A percentile compares a stretch with the other conserved stretches of the same genome.
Evolutionary conservation across 257 asterid genomes (phyloP).

Genomic region (Solanum chaucha): DNA sequence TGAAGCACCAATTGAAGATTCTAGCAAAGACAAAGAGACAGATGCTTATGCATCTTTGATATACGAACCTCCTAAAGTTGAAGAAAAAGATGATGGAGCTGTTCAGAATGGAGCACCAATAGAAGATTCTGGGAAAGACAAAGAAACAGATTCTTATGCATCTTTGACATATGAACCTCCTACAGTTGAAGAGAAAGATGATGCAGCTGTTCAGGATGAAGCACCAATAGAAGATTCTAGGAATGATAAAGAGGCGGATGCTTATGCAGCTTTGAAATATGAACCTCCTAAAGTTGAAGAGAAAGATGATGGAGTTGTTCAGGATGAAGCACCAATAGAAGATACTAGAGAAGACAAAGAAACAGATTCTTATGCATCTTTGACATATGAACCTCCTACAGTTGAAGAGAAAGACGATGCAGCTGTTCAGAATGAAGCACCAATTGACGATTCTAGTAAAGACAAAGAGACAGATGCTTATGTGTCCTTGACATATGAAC

Average conservation of each 20-base stretch:
- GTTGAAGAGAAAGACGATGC: constrained; percentile 1
- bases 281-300: neutral
- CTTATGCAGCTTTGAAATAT: neutral
- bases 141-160: neutral
- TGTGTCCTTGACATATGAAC: neutral
- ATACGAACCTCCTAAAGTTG: neutral
- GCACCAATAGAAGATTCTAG: constrained; percentile 4
- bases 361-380: neutral
- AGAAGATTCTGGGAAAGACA: neutral
- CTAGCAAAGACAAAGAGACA: neutral
- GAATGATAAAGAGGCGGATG: neutral
- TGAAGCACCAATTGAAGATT: constrained; percentile 3
- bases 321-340: constrained; percentile 2
- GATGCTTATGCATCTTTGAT: neutral
- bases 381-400: neutral
- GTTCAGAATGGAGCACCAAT: neutral
- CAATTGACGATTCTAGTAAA: neutral
- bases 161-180: neutral
- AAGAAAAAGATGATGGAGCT: neutral
- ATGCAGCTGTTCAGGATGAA: neutral
- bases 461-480: neutral
- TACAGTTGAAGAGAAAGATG: neutral
- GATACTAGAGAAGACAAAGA: neutral
- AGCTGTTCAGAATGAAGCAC: neutral
- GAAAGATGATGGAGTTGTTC: neutral